Percentiles rank a stretch among this genome's conserved stretches.
Conservation (phyloP, 495 filamentous ascomycete species). For the Penicilliopsis zonata region DNA sequence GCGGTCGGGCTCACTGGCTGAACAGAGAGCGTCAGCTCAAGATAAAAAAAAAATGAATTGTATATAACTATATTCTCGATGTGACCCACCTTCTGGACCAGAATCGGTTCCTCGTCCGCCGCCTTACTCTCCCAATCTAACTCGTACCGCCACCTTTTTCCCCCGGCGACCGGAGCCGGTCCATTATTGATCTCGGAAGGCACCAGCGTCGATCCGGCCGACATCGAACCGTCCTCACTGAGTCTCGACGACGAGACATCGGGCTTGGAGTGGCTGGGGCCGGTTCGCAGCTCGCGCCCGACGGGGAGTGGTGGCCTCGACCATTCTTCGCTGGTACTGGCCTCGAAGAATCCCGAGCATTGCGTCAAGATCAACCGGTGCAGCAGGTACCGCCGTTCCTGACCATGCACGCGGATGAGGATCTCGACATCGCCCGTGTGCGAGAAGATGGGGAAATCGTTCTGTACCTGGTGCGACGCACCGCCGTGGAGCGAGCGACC, state of each 20-base stretch:
- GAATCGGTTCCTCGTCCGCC: conserved; percentile 72
- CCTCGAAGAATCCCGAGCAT: conserved; percentile 88
- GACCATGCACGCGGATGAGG: conserved; percentile 54
- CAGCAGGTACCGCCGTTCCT: conserved; percentile 73
- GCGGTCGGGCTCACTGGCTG: conserved; percentile 34
- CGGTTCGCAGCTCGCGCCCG: conserved; percentile 15
- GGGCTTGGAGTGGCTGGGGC: conserved; percentile 12
- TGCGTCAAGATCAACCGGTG: conserved; percentile 75
- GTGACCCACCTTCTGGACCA: conserved; percentile 64
- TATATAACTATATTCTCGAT: too few relatives aligned
- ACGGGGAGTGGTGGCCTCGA: conserved; percentile 31
- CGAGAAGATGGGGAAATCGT: conserved; percentile 85
- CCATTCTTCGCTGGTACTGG: conserved; percentile 80
- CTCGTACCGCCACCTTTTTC: conserved; percentile 73
- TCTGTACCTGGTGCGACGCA: conserved; percentile 56
- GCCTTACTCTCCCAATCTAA: conserved; percentile 61
- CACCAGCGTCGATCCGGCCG: conserved; percentile 28
- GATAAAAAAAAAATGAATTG: too few relatives aligned
- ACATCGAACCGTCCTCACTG: conserved; percentile 40
- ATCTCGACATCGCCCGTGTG: conserved; percentile 89
- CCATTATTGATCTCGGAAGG: conserved; percentile 24
- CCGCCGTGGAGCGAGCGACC: conserved; percentile 75
- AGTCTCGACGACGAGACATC: conserved; percentile 40
- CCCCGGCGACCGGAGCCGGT: conserved; percentile 15
- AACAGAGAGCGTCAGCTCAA: conserved; percentile 1